Evolutionary conservation across 441 rosid genomes (phyloP).

Genomic region (Gossypium lobatum): DNA sequence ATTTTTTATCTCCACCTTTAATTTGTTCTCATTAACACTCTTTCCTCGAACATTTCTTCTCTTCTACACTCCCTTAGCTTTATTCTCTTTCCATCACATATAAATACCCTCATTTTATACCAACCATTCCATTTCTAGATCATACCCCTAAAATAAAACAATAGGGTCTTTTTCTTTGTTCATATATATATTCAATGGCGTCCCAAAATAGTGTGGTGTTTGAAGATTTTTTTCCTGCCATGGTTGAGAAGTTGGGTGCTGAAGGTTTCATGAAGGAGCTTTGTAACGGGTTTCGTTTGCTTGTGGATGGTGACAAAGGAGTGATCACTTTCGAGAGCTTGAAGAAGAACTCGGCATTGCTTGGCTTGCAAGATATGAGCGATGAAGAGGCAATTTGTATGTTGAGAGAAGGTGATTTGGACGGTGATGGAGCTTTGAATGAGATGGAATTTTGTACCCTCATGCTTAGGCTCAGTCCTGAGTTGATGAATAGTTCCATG

Average conservation of each 20-base stretch:
- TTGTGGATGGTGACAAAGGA: slow-evolving; percentile 24
- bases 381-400: slow-evolving; percentile 26
- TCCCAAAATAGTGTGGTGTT: slow-evolving; percentile 16
- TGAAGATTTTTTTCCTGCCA: slow-evolving; percentile 31
- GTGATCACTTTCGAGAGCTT: slow-evolving; percentile 13
- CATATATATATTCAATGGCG: not conserved
- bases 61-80: not conserved
- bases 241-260: slow-evolving; percentile 32
- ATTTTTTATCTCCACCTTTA: not conserved
- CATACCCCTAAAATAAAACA: not conserved
- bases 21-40: slow-evolving; percentile 13
- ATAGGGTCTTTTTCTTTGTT: not conserved
- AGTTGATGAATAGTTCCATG: slow-evolving; percentile 26
- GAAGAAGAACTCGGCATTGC: slow-evolving; percentile 25
- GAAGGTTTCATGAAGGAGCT: slow-evolving; percentile 35
- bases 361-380: slow-evolving; percentile 28
- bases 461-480: slow-evolving; percentile 40
- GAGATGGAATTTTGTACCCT: slow-evolving; percentile 38
- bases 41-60: slow-evolving; percentile 14
- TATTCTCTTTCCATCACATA: not conserved
- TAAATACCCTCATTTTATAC: not conserved
- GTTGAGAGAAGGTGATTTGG: slow-evolving; percentile 35
- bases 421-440: slow-evolving; percentile 34
- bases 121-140: not conserved
- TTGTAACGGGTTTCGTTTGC: slow-evolving; percentile 26